These are phyloP conservation scores for Citrus reticulata DNA, from an alignment of 345 rosid species.

Conservation along the genomic window DNA sequence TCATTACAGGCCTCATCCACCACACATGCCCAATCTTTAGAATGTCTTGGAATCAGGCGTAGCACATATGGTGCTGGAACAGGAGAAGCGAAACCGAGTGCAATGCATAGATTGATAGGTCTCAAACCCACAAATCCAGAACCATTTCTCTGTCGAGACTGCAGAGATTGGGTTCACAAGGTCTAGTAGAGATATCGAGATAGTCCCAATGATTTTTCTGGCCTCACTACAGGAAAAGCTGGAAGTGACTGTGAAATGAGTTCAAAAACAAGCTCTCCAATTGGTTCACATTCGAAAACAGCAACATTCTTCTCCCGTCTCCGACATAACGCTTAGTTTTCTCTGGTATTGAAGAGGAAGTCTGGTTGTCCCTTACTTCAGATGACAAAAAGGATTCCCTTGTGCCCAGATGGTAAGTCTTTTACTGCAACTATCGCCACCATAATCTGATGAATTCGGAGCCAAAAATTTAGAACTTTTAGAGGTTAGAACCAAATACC, in stretches of 20 bases:
- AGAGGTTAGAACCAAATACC: neutral
- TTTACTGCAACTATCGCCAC: slow-evolving; percentile 18
- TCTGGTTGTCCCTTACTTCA: slow-evolving; percentile 19
- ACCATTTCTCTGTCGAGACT: slow-evolving; percentile 29
- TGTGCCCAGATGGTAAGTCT: neutral
- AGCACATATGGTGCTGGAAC: slow-evolving; percentile 21
- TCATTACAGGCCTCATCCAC: slow-evolving; percentile 16
- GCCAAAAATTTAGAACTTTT: neutral
- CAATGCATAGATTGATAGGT: slow-evolving; percentile 17
- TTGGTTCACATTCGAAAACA: slow-evolving; percentile 24
- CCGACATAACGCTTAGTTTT: slow-evolving; percentile 18
- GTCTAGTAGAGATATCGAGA: slow-evolving; percentile 22
- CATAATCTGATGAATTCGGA: slow-evolving; percentile 8
- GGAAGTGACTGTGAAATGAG: slow-evolving; percentile 5
- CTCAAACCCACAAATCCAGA: neutral
- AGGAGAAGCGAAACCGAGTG: slow-evolving; percentile 29
- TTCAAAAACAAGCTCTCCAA: slow-evolving; percentile 26
- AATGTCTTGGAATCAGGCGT: slow-evolving; percentile 6
- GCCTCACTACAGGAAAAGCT: neutral
- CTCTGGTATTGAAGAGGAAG: slow-evolving; percentile 7
- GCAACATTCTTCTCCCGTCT: slow-evolving; percentile 15
- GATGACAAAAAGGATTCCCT: neutral
- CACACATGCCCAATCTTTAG: neutral
- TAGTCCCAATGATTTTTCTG: slow-evolving; percentile 14
- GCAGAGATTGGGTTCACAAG: slow-evolving; percentile 15